Conservation (phyloP, 345 rosid genomes). For the Melaleuca alternifolia region DNA sequence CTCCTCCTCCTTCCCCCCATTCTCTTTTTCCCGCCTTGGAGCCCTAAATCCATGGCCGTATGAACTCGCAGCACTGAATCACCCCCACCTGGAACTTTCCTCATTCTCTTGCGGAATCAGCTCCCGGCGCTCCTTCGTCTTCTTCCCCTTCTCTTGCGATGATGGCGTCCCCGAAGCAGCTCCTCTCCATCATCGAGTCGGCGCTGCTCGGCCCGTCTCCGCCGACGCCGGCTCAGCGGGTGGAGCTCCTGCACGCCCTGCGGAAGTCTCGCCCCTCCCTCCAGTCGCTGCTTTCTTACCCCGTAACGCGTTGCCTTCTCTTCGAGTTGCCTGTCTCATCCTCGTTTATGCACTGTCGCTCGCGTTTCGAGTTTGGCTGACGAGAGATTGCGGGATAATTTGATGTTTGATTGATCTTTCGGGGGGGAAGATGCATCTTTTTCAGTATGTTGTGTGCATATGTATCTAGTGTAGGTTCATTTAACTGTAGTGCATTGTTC, state of each 20-base stretch:
- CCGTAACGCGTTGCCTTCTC: conserved; percentile 21
- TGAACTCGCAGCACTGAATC: background rate
- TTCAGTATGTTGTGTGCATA: background rate
- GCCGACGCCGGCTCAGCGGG: background rate
- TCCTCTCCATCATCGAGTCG: background rate
- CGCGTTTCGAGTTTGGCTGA: background rate
- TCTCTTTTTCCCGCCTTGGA: background rate
- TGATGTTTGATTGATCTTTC: background rate
- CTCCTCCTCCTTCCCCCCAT: background rate
- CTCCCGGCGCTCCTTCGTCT: background rate
- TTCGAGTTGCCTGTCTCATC: background rate
- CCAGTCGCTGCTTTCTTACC: conserved; percentile 61
- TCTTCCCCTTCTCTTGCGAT: background rate
- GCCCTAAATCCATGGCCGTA: background rate
- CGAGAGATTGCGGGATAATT: background rate
- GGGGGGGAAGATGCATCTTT: background rate
- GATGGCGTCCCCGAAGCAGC: background rate
- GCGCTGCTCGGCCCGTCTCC: background rate
- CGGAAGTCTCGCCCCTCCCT: conserved; percentile 44
- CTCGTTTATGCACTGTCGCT: background rate
- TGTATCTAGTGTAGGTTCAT: background rate
- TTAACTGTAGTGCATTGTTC: background rate
- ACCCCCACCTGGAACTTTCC: too few species aligned
- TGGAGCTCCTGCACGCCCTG: background rate
- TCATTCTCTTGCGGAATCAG: background rate